Base-by-base conservation (phyloP, 495 filamentous ascomycete genomes). In the Xylaria flabelliformis region DNA sequence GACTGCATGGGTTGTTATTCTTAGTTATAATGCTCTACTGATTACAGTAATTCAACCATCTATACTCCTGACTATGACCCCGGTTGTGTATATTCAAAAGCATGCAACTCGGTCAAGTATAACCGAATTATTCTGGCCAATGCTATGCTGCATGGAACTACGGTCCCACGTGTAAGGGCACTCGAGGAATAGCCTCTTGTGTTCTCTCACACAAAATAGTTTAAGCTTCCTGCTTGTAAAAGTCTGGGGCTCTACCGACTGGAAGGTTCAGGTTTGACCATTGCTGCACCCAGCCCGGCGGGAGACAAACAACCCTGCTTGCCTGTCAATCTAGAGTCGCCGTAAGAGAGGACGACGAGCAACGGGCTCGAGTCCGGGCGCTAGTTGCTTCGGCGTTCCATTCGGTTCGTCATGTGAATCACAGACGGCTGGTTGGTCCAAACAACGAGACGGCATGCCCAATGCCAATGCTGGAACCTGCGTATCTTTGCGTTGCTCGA, bases 401-500 rank as follows among this genome's bases (percentile, higher is more conserved):
- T 41, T 62, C 42, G 64, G 42, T 26, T 39, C 44, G 26, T 36
- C n/a, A 6, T 39, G 12, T n/a, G 64, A 69, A 62, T 69, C 55
- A 50, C 66, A 34, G 55, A 26, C 67, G 39, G 53, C 39, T 68
- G 51, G 63, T 65, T 72, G 70, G 70, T 39, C 51, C 59, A 64
- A 51, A 15, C 63, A 64, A 59, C 62, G 58, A 55, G 46, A 58
- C 55, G 15, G 29, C 24, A 55, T 12, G 61, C 58, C 59, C 74
- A 71, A 73, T 68, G 68, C 42, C 42, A 48, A 61, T 69, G 61
- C 32, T 58, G 50, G 8, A 29, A 59, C 74, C 70, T 74, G 74
- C 53, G 55, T 71, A 72, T 72, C 70, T 73, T 67, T 74, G 69
- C 39, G n/a, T 61, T 15, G 55, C 62, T 39, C 62, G 63, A 61